Evolutionary conservation across 176 grass and related monocot genomes (phyloP).

Genomic region (Luzula sylvatica): DNA sequence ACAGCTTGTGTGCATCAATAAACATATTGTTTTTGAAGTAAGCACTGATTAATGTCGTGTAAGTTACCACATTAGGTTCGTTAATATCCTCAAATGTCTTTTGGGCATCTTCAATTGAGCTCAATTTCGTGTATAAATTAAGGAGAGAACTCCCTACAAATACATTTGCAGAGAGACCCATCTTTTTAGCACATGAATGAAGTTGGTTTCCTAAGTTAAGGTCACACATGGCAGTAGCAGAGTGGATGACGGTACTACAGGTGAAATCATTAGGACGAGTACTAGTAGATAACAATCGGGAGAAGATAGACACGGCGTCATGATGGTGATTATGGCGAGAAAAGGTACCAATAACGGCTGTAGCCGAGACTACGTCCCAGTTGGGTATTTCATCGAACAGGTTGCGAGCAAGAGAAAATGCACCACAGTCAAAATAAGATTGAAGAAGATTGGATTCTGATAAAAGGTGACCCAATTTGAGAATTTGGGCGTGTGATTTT

Average conservation of each 20-base stretch:
- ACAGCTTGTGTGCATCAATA: conserved; percentile 29
- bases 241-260: conserved; percentile 56
- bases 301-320: conserved; percentile 44
- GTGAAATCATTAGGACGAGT: conserved; percentile 70
- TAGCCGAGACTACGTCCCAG: conserved; percentile 50
- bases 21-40: conserved; percentile 53
- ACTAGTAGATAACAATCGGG: conserved; percentile 8
- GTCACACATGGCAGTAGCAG: conserved; percentile 35
- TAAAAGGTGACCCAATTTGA: neutral
- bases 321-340: conserved; percentile 31
- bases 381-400: conserved; percentile 56
- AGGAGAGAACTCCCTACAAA: conserved; percentile 77
- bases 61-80: conserved; percentile 64
- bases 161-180: conserved; percentile 48
- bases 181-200: conserved; percentile 57
- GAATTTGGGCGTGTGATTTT: conserved; percentile 21
- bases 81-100: conserved; percentile 35
- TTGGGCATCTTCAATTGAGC: conserved; percentile 44
- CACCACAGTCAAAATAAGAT: neutral
- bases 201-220: conserved; percentile 40
- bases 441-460: neutral
- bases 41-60: conserved; percentile 47
- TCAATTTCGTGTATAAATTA: conserved; percentile 67
- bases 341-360: conserved; percentile 18
- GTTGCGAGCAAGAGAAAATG: conserved; percentile 10